phyloP scores from a whole-genome alignment of 768 basidiomycete genomes.

The Lactarius indigo region DNA sequence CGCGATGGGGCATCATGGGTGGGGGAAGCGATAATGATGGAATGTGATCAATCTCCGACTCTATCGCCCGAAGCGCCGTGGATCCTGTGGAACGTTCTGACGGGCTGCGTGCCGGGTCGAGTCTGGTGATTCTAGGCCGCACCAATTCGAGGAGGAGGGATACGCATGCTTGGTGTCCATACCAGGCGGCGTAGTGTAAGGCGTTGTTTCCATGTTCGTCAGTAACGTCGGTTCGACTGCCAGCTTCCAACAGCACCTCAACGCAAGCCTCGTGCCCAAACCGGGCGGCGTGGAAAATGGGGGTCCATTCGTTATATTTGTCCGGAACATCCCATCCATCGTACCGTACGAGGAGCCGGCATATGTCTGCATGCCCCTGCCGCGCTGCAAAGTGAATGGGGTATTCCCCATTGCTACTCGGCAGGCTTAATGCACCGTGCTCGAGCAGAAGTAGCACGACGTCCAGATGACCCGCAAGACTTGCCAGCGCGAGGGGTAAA shows the following conservation, averaged over 20 bases:
- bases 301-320: conserved; percentile 99
- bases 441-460: conserved; percentile 75
- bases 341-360: conserved; percentile 65
- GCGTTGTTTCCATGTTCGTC: conserved; percentile 87
- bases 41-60: conserved; percentile 85
- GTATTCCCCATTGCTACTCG: conserved; percentile 95
- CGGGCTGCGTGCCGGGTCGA: conserved; percentile 27
- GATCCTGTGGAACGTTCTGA: conserved; percentile 30
- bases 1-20: conserved; percentile 95
- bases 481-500: conserved; percentile 85
- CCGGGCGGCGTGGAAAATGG: conserved; percentile 90
- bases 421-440: conserved; percentile 70
- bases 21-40: conserved; percentile 94
- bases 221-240: conserved; percentile 64
- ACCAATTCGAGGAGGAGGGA: conserved; percentile 40
- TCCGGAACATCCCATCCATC: conserved; percentile 85
- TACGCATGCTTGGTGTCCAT: conserved; percentile 75
- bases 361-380: conserved; percentile 86
- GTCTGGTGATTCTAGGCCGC: conserved; percentile 28
- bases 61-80: conserved; percentile 34
- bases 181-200: conserved; percentile 96
- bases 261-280: conserved; percentile 78
- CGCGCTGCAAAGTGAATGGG: conserved; percentile 95
- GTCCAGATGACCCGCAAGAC: conserved; percentile 82
- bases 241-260: conserved; percentile 71